phyloP scores from a whole-genome alignment of 2,329 filamentous ascomycete species.

The Emergomyces orientalis region DNA sequence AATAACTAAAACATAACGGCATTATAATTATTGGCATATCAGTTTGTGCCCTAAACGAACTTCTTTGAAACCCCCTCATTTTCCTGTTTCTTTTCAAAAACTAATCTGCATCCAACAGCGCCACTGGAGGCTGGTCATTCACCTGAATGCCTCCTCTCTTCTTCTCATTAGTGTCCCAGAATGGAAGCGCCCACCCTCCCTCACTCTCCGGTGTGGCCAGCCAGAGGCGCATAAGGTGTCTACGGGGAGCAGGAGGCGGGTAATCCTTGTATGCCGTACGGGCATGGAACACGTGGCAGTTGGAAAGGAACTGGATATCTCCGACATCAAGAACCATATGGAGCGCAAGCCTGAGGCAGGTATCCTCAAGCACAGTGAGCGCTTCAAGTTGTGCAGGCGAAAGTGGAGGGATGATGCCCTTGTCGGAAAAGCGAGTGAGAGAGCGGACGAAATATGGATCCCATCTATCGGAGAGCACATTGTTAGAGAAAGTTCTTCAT shows the following conservation, averaged over 20 bases:
- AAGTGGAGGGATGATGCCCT: conserved; percentile 62
- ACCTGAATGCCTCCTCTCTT: conserved; percentile 87
- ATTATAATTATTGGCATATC: not conserved
- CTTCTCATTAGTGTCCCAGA: conserved; percentile 70
- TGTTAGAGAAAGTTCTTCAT: not conserved
- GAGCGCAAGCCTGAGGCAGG: conserved; percentile 60
- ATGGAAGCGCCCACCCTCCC: conserved; percentile 77
- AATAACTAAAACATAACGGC: not conserved
- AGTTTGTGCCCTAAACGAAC: not conserved
- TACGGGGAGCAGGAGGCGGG: conserved; percentile 56
- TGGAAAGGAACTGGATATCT: conserved; percentile 79
- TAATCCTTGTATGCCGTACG: conserved; percentile 69
- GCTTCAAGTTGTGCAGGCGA: conserved; percentile 61
- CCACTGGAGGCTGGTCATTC: conserved; percentile 64
- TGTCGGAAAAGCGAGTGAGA: conserved; percentile 62
- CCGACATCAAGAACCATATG: conserved; percentile 83
- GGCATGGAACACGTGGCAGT: conserved; percentile 71
- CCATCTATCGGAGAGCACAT: conserved; percentile 42
- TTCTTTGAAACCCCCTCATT: not conserved
- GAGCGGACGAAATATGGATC: conserved; percentile 82
- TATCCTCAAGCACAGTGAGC: conserved; percentile 61
- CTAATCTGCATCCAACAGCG: conserved; percentile 69
- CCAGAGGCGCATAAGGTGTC: conserved; percentile 79
- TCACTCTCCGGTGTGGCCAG: conserved; percentile 70
- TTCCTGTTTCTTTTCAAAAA: not conserved